These are phyloP conservation scores for Solanum tarijense DNA, from an alignment of 257 asterid genomes.

Conservation along the genomic window DNA sequence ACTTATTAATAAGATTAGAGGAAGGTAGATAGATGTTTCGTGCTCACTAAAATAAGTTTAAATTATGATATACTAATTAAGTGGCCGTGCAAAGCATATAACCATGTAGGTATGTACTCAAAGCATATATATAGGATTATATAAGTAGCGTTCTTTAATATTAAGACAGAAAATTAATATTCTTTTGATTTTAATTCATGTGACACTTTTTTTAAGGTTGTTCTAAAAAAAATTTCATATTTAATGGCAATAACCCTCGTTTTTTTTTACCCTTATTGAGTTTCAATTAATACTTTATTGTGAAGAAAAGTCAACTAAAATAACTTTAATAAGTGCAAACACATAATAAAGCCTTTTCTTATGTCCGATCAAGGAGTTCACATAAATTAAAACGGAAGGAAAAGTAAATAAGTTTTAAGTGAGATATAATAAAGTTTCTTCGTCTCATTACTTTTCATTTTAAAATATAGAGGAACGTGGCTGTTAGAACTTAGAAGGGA, in stretches of 20 bases:
- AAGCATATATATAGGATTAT: not conserved
- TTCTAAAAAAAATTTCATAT: too few relatives aligned
- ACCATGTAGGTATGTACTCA: not conserved
- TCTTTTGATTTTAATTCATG: too few relatives aligned
- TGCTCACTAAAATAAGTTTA: not conserved
- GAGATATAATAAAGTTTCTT: not conserved
- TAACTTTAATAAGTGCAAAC: not conserved
- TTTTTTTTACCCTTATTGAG: too few relatives aligned
- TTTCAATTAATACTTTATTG: too few relatives aligned
- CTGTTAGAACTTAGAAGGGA: not conserved
- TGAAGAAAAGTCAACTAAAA: not conserved
- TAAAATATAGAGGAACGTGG: not conserved
- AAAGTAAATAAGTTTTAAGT: not conserved
- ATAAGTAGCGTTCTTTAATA: not conserved
- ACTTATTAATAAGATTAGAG: not conserved
- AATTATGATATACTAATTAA: not conserved
- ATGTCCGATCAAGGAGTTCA: accelerated
- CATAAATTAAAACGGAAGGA: not conserved
- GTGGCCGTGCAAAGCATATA: not conserved
- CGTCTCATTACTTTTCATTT: not conserved
- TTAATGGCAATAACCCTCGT: not conserved
- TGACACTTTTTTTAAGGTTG: not conserved
- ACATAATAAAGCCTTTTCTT: not conserved
- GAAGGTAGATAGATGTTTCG: not conserved
- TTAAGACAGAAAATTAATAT: not conserved